A percentile compares a stretch with the other conserved stretches of the same genome.
Conservation (phyloP, 2,329 filamentous ascomycete species). For the Aschersonia sp. region DNA sequence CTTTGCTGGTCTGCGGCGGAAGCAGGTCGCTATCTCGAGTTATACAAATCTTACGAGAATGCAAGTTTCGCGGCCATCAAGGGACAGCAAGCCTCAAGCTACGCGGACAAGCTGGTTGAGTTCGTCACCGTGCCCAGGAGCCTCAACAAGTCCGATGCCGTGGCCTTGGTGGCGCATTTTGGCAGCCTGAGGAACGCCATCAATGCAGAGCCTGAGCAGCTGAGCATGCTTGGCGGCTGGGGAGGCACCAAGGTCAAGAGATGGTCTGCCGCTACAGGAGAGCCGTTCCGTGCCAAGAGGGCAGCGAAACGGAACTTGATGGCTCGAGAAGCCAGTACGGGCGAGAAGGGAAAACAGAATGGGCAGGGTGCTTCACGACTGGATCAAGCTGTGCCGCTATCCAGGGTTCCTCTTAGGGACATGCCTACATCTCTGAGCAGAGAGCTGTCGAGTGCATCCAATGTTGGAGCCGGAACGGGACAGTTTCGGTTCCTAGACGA, state of each 20-base stretch:
- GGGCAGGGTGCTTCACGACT: constrained; percentile 12
- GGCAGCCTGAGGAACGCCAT: constrained; percentile 76
- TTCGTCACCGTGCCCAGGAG: constrained; percentile 83
- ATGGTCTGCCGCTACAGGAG: constrained; percentile 70
- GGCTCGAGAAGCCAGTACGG: constrained; percentile 4
- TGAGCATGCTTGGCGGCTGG: constrained; percentile 79
- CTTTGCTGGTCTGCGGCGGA: constrained; percentile 92
- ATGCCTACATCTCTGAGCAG: constrained; percentile 12
- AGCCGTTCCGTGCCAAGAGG: constrained; percentile 68
- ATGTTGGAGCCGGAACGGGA: constrained; percentile 4
- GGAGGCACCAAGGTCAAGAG: constrained; percentile 86
- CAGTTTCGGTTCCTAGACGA: constrained; percentile 25
- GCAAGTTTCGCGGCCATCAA: constrained; percentile 68
- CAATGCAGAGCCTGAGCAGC: constrained; percentile 76
- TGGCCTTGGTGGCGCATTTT: constrained; percentile 82
- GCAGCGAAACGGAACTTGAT: constrained; percentile 35
- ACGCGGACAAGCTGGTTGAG: constrained; percentile 76
- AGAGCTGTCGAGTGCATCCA: not conserved
- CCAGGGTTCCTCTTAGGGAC: constrained; percentile 25
- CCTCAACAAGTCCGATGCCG: constrained; percentile 89
- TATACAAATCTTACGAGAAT: constrained; percentile 91
- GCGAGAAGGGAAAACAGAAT: constrained; percentile 2
- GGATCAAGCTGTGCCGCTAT: constrained; percentile 24
- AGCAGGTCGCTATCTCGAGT: constrained; percentile 82
- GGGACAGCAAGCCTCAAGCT: constrained; percentile 69